Evolutionary conservation across 2,329 filamentous ascomycete genomes (phyloP).

Genomic region (Phialophora chinensis): DNA sequence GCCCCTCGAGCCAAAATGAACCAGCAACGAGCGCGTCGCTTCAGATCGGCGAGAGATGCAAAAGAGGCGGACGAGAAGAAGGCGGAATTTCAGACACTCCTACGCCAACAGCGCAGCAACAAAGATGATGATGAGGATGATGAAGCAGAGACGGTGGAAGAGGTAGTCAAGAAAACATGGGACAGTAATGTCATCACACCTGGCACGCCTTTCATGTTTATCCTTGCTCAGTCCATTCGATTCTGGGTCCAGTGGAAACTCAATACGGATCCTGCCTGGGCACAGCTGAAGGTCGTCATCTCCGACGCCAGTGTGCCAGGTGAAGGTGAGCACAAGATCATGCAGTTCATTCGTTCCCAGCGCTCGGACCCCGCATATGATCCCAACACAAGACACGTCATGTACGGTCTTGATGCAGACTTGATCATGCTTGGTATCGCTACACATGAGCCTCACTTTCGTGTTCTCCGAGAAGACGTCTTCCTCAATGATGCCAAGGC

Average conservation of each 20-base stretch:
- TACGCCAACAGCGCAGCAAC: slow-evolving; percentile 72
- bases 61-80: slow-evolving; percentile 93
- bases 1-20: slow-evolving; percentile 99
- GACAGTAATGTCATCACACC: slow-evolving; percentile 89
- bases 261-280: slow-evolving; percentile 95
- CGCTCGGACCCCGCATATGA: slow-evolving; percentile 88
- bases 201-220: slow-evolving; percentile 98
- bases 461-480: slow-evolving; percentile 94
- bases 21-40: slow-evolving; percentile 94
- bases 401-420: slow-evolving; percentile 97
- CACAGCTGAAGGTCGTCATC: slow-evolving; percentile 95
- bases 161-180: slow-evolving; percentile 82
- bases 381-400: slow-evolving; percentile 96
- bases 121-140: slow-evolving; percentile 57
- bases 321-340: slow-evolving; percentile 99
- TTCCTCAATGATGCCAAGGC: slow-evolving; percentile 87
- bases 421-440: slow-evolving; percentile 97
- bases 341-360: slow-evolving; percentile 96
- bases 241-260: slow-evolving; percentile 99
- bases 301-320: slow-evolving; percentile 97
- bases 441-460: slow-evolving; percentile 96
- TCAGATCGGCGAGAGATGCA: slow-evolving; percentile 91
- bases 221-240: slow-evolving; percentile 83
- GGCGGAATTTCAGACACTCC: slow-evolving; percentile 80
- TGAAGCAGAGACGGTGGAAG: slow-evolving; percentile 58